phyloP scores from a whole-genome alignment of 2,329 filamentous ascomycete species.

The Fusarium redolens region DNA sequence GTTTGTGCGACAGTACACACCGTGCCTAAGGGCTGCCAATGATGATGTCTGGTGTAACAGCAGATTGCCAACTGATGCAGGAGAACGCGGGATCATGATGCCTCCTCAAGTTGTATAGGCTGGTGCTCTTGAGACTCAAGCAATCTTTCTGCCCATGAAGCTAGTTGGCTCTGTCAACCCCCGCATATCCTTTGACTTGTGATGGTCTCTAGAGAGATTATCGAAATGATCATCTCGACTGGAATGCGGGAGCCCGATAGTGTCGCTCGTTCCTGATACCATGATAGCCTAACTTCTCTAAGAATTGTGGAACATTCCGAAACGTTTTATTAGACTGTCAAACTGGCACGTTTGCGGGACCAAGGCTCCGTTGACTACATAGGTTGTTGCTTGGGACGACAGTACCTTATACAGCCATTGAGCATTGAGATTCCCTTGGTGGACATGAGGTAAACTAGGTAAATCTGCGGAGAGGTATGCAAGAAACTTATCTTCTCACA shows the following conservation, averaged over 20 bases:
- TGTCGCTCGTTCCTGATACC: background rate
- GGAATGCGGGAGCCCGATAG: constrained; percentile 14
- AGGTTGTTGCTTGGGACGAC: background rate
- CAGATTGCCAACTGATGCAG: background rate
- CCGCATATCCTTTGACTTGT: background rate
- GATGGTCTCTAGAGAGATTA: background rate
- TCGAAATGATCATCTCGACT: background rate
- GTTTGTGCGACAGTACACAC: background rate
- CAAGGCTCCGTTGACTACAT: constrained; percentile 50
- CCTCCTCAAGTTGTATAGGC: background rate
- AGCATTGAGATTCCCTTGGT: background rate
- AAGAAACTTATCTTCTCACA: background rate
- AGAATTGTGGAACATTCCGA: background rate
- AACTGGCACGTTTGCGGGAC: constrained; percentile 52
- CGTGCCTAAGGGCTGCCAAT: background rate
- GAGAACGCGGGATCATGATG: background rate
- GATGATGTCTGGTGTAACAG: background rate
- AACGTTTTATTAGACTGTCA: background rate
- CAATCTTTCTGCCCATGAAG: background rate
- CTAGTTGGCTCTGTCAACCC: background rate
- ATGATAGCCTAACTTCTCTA: background rate
- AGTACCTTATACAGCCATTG: background rate
- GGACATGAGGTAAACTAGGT: background rate
- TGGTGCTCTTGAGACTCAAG: background rate
- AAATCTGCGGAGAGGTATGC: background rate